phyloP scores from a whole-genome alignment of 306 rosid species.

The Casuarina cunninghamiana region DNA sequence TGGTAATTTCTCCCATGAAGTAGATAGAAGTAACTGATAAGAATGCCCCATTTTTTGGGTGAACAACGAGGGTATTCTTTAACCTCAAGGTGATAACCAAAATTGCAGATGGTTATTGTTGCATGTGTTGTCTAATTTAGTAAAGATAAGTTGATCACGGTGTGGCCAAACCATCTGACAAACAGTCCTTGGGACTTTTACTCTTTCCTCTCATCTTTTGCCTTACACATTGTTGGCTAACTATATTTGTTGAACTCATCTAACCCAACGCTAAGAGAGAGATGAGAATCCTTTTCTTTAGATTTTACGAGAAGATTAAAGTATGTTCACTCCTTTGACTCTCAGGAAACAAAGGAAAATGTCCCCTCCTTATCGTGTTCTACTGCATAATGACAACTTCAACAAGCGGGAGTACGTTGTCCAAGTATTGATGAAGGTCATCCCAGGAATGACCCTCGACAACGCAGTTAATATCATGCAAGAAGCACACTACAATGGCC shows the following conservation, averaged over 20 bases:
- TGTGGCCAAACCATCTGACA: not conserved
- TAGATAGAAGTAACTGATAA: not conserved
- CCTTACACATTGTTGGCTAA: not conserved
- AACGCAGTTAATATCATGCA: conserved; percentile 91
- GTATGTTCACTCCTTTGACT: conserved; percentile 13
- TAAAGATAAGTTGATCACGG: not conserved
- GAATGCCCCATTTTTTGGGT: not conserved
- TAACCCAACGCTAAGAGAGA: not conserved
- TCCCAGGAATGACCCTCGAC: conserved; percentile 91
- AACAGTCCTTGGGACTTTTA: not conserved
- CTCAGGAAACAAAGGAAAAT: conserved; percentile 71
- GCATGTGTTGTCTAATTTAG: not conserved
- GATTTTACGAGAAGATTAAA: conserved; percentile 11
- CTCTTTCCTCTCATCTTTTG: not conserved
- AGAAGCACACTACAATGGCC: conserved; percentile 86
- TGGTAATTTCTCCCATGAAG: not conserved
- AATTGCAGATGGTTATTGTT: not conserved
- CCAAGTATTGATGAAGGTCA: conserved; percentile 93
- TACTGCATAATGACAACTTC: conserved; percentile 81
- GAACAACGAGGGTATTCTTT: not conserved
- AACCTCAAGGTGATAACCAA: not conserved
- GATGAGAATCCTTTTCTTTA: not conserved
- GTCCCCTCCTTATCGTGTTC: conserved; percentile 79
- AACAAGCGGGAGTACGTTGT: conserved; percentile 94
- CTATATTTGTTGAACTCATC: not conserved